A percentile compares a stretch with the other conserved stretches of the same genome.
Conservation (phyloP, 805 yeast genomes). For the Pichia sporocuriosa region DNA sequence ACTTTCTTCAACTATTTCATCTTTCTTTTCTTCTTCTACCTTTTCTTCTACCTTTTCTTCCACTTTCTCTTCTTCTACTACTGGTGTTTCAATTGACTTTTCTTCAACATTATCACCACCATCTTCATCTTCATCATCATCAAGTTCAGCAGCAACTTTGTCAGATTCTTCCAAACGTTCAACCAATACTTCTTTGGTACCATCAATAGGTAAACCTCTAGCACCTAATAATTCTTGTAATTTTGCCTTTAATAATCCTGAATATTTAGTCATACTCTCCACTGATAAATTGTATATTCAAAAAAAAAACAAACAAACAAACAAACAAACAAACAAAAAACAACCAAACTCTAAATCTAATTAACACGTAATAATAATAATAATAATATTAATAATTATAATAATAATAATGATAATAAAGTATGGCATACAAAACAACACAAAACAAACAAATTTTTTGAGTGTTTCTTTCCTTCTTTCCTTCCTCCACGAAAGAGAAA, state of each 20-base stretch:
- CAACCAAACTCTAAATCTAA: too few species aligned
- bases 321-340: too few species aligned
- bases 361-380: too few species aligned
- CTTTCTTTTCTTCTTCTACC: slow-evolving; percentile 16
- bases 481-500: too few species aligned
- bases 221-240: slow-evolving; percentile 69
- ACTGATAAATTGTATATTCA: too few species aligned
- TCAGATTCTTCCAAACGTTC: slow-evolving; percentile 59
- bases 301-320: too few species aligned
- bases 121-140: slow-evolving; percentile 15
- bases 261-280: slow-evolving; percentile 54
- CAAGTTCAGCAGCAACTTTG: slow-evolving; percentile 27
- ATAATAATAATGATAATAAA: too few species aligned
- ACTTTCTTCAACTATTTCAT: slow-evolving; percentile 3
- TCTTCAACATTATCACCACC: neutral
- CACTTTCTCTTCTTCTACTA: slow-evolving; percentile 13
- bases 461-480: too few species aligned
- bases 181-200: slow-evolving; percentile 75
- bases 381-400: too few species aligned
- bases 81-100: neutral
- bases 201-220: slow-evolving; percentile 61
- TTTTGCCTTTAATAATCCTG: slow-evolving; percentile 75
- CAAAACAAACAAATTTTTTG: too few species aligned
- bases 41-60: slow-evolving; percentile 14
- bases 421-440: too few species aligned